Conservation (phyloP, 1,284 basidiomycete species). For the Puccinia polysora region DNA sequence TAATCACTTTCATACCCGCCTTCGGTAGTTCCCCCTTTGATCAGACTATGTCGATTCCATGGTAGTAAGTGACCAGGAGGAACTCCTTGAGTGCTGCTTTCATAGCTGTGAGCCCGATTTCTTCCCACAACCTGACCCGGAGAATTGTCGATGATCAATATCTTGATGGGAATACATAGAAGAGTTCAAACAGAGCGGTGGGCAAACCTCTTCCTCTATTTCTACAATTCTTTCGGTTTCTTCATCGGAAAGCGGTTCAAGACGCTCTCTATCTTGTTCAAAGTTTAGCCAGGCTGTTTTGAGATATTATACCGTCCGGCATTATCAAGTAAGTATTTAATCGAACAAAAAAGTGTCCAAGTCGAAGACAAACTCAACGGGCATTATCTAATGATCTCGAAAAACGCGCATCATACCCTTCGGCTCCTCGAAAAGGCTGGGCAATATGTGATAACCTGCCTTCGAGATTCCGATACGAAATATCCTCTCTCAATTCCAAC, state of each 20-base stretch:
- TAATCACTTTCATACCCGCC: not conserved
- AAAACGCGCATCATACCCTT: no score
- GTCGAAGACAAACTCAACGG: no score
- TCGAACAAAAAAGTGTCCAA: no score
- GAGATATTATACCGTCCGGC: not conserved
- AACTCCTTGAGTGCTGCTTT: not conserved
- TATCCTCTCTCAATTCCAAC: no score
- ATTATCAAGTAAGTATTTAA: no score
- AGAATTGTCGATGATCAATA: not conserved
- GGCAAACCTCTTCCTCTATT: not conserved
- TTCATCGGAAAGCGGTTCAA: no score
- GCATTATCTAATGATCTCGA: no score
- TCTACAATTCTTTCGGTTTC: not conserved
- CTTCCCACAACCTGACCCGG: constrained; percentile 5
- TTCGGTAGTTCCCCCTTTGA: not conserved
- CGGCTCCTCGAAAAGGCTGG: no score
- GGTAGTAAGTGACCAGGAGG: not conserved
- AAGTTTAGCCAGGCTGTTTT: not conserved
- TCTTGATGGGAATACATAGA: not conserved
- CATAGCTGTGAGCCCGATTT: constrained; percentile 4
- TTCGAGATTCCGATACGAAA: no score
- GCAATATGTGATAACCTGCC: no score
- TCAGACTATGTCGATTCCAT: not conserved
- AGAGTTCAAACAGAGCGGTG: not conserved
- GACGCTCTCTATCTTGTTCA: not conserved